Evolutionary conservation across 2,329 filamentous ascomycete species (phyloP), one percentile per base, ranked within the genome.

Genomic region (Paecilomyces variotii): DNA sequence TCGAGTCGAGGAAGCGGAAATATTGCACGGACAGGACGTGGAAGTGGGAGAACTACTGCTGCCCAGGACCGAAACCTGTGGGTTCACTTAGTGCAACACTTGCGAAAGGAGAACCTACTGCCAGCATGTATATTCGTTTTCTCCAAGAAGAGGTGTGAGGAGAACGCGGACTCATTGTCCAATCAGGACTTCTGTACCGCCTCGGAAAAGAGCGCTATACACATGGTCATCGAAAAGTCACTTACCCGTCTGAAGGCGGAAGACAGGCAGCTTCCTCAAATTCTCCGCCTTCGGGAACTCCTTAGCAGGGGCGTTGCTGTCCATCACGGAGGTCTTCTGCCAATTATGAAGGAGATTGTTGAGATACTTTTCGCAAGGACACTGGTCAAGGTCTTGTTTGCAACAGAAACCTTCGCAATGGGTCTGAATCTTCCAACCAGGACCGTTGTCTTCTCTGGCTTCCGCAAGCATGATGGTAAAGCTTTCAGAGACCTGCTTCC

Each of bases 391-490:
- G 89, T 99, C 2, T 82, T 99, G 1, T 99, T 99, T 69, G 94
- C 94, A 0, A 99, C 94, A 0, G 94, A 99, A 73, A 99, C 94
- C 0, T 99, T 99, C 73, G 94, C 94, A 35, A 99, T 99, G 92
- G 94, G 94, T 28, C 81, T 99, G 32, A 99, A 99, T 70, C 78
- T 99, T 58, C 94, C 94, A 0, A 99, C 94, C 0, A 84, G 94
- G 64, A 99, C 94, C 0, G 94, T 99, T 0, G 93, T 97, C 1
- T 99, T 99, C 74, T 97, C 94, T 10, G 94, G 94, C 9, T 96
- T 94, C 74, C 86, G 94, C 56, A 99, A 99, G 72, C 93, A 97
- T 64, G 94, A 99, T 69, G 94, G 94, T 4, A 89, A 94, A 65
- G 85, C 85, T 3, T 97, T 97, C 78, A 84, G 94, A 64, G 94